These are phyloP conservation scores for Sporisorium sorghi DNA, from an alignment of 1,284 basidiomycete species.

Conservation along the genomic window DNA sequence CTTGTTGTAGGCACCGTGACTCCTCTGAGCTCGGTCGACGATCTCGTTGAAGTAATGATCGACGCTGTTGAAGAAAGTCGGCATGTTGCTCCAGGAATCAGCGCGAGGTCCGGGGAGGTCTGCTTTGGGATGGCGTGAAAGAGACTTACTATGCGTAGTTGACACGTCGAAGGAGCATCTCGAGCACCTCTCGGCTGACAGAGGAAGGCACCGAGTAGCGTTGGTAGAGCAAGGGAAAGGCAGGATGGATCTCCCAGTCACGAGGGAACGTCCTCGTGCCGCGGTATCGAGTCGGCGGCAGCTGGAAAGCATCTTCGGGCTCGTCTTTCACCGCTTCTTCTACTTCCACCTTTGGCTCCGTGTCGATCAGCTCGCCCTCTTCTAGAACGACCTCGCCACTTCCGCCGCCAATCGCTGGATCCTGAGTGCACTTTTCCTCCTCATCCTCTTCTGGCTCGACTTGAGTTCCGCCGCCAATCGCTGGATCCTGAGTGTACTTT, in stretches of 20 bases:
- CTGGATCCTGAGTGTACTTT: too few relatives aligned
- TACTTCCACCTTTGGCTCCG: not conserved
- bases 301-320: constrained; percentile 3
- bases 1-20: constrained; percentile 39
- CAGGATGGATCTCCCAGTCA: constrained; percentile 25
- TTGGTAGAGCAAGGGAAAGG: constrained; percentile 45
- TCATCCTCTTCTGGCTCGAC: too few relatives aligned
- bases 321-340: not conserved
- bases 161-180: constrained; percentile 26
- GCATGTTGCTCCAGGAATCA: not conserved
- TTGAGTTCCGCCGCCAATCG: too few relatives aligned
- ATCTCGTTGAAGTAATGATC: constrained; percentile 20
- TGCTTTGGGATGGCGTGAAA: not conserved
- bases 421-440: too few relatives aligned
- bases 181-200: constrained; percentile 38
- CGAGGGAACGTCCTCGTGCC: constrained; percentile 27
- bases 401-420: too few relatives aligned
- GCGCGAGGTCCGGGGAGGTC: not conserved
- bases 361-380: not conserved
- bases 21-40: constrained; percentile 22
- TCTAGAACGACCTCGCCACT: too few relatives aligned
- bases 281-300: not conserved
- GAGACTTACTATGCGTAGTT: constrained; percentile 23
- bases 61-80: constrained; percentile 8
- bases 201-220: constrained; percentile 44